These are phyloP conservation scores for Euphorbia pulcherrima DNA, from an alignment of 345 rosid genomes.

Conservation along the genomic window DNA sequence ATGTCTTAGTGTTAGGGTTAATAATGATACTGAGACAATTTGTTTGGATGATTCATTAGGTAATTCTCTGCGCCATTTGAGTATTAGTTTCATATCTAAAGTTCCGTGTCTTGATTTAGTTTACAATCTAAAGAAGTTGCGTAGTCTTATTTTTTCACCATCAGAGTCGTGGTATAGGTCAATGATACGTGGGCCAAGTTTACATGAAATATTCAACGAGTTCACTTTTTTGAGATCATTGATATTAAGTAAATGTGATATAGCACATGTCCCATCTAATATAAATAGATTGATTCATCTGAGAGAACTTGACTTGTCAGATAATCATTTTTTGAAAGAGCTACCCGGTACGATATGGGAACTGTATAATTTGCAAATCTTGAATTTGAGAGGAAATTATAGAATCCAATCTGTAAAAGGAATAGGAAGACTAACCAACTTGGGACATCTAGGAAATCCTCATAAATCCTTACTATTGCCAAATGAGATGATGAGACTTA, in stretches of 20 bases:
- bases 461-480: neutral
- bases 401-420: neutral
- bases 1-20: neutral
- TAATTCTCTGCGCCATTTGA: neutral
- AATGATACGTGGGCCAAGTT: too few relatives aligned
- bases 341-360: neutral
- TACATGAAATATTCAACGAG: neutral
- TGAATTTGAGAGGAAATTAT: neutral
- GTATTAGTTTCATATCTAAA: neutral
- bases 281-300: neutral
- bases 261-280: neutral
- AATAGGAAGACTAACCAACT: neutral
- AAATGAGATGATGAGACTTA: neutral
- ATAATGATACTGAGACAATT: neutral
- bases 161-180: too few relatives aligned
- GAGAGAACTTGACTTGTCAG: neutral
- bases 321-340: neutral
- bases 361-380: neutral
- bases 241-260: neutral
- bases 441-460: neutral
- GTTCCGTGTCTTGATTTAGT: neutral
- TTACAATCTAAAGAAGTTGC: neutral
- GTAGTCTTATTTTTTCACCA: neutral
- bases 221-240: constrained; percentile 8
- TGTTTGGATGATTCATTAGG: neutral